Evolutionary conservation across 306 rosid genomes (phyloP), one percentile per base, ranked within the genome.

Genomic region (Vachellia collinsii): DNA sequence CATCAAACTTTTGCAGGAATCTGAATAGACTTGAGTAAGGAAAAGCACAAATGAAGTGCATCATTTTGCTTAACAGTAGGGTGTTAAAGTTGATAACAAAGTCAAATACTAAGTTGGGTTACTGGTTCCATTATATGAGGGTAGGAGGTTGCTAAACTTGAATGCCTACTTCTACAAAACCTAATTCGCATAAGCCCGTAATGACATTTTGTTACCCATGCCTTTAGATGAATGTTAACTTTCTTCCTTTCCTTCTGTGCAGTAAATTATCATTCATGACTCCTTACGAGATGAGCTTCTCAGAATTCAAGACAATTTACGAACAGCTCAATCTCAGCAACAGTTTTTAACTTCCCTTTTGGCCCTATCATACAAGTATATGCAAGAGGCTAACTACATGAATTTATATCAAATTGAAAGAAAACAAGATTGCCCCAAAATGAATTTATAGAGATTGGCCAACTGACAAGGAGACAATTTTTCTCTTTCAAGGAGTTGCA

Each of bases 391-490:
- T 10, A 72, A 50, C 64, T 34, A 36, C 46, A 50, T 25, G 19
- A 51, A 10, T 53, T 73, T 4, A 51, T 11, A 38, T n/a, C 46
- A 50, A 37, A 16, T 8, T 19, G 11, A 53, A 22, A 19, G 47
- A 73, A 51, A 37, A 20, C 53, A 73, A 73, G 48, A 19, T 37
- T 22, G 36, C 36, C 77, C 77, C 50, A 16, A 36, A 73, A 71
- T 47, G 53, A 71, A 25, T 29, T 23, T 36, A 6, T 22, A 29
- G 9, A 56, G 8, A 54, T 53, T 74, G 67, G 50, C 43, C 51
- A 74, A 22, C 50, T 11, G 51, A 54, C 38, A 39, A 74, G 51
- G 53, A 73, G 42, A 54, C 13, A 38, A 37, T 23, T 42, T n/a
- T 53, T 38, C 22, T 22, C 44, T 54, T 38, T 29, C 0, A 43